Conservation (phyloP, 1,139 yeast species). For the Yueomyces sp. region DNA sequence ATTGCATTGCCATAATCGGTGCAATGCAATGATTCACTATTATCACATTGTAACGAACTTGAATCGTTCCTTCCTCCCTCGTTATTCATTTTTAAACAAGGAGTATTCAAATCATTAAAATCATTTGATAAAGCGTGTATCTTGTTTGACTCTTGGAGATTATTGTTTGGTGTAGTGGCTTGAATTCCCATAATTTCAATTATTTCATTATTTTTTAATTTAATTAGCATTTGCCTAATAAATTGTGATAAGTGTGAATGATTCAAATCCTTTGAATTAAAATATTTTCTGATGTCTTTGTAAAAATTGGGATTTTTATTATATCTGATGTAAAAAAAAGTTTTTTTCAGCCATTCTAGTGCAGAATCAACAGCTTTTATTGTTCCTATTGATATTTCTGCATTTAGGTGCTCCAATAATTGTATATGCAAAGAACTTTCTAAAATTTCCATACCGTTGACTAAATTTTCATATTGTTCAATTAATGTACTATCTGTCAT, state of each 20-base stretch:
- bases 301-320: slow-evolving; percentile 30
- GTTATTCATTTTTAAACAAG: too few species aligned
- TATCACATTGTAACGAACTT: too few species aligned
- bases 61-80: too few species aligned
- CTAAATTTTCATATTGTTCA: slow-evolving; percentile 29
- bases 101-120: too few species aligned
- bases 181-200: slow-evolving; percentile 7
- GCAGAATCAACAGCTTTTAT: slow-evolving; percentile 31
- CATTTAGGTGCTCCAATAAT: slow-evolving; percentile 35
- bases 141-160: background rate
- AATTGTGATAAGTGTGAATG: slow-evolving; percentile 23
- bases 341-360: slow-evolving; percentile 36
- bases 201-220: slow-evolving; percentile 23
- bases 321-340: slow-evolving; percentile 39
- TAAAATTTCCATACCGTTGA: slow-evolving; percentile 32
- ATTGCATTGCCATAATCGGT: slow-evolving; percentile 34
- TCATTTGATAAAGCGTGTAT: too few species aligned
- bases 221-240: slow-evolving; percentile 23
- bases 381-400: slow-evolving; percentile 37
- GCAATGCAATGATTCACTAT: slow-evolving; percentile 6
- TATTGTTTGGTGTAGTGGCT: background rate
- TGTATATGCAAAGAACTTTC: slow-evolving; percentile 38
- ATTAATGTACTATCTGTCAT: slow-evolving; percentile 33
- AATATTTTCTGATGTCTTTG: slow-evolving; percentile 14
- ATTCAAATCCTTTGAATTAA: slow-evolving; percentile 8